Evolutionary conservation across 345 rosid genomes (phyloP).

Genomic region (Eucalyptus coolabah): DNA sequence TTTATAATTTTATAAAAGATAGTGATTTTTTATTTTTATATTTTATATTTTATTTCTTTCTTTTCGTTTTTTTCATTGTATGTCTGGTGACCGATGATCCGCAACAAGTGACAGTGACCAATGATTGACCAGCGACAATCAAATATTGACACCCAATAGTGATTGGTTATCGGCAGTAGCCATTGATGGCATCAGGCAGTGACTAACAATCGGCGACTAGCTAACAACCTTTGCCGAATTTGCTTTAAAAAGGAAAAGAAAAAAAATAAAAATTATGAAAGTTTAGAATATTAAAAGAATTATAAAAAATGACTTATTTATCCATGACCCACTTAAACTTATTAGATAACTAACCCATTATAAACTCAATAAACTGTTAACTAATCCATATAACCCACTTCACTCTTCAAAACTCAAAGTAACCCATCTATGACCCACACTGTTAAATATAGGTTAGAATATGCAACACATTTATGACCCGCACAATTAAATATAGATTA

Average conservation of each 20-base stretch:
- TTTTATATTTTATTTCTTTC: too few relatives aligned
- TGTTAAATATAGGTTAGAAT: too few relatives aligned
- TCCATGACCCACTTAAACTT: neutral
- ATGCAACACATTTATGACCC: neutral
- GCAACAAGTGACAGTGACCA: rapidly evolving
- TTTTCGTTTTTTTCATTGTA: too few relatives aligned
- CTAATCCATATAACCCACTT: too few relatives aligned
- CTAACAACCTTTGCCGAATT: too few relatives aligned
- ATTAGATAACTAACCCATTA: too few relatives aligned
- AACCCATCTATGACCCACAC: neutral
- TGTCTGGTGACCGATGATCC: rapidly evolving
- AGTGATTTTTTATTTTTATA: too few relatives aligned
- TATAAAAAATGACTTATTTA: too few relatives aligned
- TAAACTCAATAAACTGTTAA: neutral
- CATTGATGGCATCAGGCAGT: rapidly evolving
- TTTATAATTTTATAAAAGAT: too few relatives aligned
- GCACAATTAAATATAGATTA: neutral
- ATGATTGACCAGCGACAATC: rapidly evolving
- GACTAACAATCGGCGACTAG: rapidly evolving
- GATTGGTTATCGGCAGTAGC: rapidly evolving
- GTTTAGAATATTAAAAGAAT: too few relatives aligned
- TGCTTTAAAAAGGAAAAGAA: rapidly evolving
- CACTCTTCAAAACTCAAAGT: neutral
- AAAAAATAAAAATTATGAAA: too few relatives aligned
- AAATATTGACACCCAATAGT: neutral